These are phyloP conservation scores for Suhomyces chickasaworum DNA, from an alignment of 1,139 yeast genomes.

Conservation along the genomic window DNA sequence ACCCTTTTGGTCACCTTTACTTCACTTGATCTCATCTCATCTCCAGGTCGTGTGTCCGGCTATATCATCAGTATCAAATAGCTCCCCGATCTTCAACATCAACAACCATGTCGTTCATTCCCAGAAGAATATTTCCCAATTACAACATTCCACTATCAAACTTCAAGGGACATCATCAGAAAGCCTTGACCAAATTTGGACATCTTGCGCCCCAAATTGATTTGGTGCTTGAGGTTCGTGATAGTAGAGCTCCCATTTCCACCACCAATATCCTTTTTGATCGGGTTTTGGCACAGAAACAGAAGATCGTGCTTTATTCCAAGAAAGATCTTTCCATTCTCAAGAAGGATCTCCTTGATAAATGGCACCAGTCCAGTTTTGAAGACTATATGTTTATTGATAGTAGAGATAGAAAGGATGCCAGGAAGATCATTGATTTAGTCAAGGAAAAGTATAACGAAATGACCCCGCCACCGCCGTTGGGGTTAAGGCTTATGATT, in stretches of 20 bases:
- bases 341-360: slow-evolving; percentile 35
- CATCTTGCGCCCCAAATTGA: slow-evolving; percentile 80
- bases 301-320: slow-evolving; percentile 65
- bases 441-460: slow-evolving; percentile 46
- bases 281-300: slow-evolving; percentile 58
- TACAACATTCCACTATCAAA: slow-evolving; percentile 72
- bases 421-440: slow-evolving; percentile 49
- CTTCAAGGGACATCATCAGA: slow-evolving; percentile 89
- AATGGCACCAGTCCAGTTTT: slow-evolving; percentile 55
- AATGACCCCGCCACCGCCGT: slow-evolving; percentile 71
- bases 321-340: slow-evolving; percentile 58
- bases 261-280: slow-evolving; percentile 84
- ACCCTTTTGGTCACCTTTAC: too few species aligned
- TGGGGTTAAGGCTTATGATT: slow-evolving; percentile 75
- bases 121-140: slow-evolving; percentile 58
- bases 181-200: slow-evolving; percentile 71
- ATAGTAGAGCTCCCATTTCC: slow-evolving; percentile 84
- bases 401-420: slow-evolving; percentile 55
- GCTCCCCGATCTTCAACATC: not conserved
- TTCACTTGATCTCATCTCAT: too few species aligned
- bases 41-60: too few species aligned
- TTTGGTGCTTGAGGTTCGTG: slow-evolving; percentile 79
- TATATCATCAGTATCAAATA: too few species aligned
- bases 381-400: slow-evolving; percentile 65
- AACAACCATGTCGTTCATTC: slow-evolving; percentile 40